phyloP scores from a whole-genome alignment of 2,329 filamentous ascomycete species.

The Ascochyta rabiei region DNA sequence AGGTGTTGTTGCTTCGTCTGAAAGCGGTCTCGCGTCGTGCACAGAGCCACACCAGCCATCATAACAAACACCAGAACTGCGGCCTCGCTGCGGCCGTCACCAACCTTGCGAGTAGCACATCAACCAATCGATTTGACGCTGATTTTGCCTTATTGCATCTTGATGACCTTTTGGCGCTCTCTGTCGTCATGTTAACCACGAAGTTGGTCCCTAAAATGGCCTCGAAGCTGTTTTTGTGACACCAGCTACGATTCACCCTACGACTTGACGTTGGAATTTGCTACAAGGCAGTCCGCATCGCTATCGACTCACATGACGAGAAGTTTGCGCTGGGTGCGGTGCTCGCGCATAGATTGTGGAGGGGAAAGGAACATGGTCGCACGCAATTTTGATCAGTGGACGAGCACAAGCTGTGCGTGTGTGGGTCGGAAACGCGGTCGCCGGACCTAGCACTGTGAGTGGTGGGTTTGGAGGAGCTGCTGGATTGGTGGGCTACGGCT shows the following conservation, averaged over 20 bases:
- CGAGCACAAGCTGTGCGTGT: conserved; percentile 43
- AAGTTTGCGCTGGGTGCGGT: conserved; percentile 47
- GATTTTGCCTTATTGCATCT: conserved; percentile 27
- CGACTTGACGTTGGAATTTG: conserved; percentile 49
- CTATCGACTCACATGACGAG: conserved; percentile 48
- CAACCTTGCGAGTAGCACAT: conserved; percentile 40
- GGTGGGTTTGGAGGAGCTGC: conserved; percentile 24
- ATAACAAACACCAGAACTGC: conserved; percentile 42
- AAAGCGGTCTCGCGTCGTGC: conserved; percentile 37
- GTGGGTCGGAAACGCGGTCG: conserved; percentile 43
- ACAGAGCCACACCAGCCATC: conserved; percentile 41
- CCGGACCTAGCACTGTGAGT: conserved; percentile 31
- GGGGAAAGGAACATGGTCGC: conserved; percentile 39
- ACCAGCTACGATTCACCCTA: conserved; percentile 18
- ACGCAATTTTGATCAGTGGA: conserved; percentile 50
- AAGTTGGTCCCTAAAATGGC: conserved; percentile 27
- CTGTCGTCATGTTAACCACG: conserved; percentile 25
- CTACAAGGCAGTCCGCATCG: conserved; percentile 46
- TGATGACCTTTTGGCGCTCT: conserved; percentile 25
- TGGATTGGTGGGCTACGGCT: conserved; percentile 33
- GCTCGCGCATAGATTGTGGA: conserved; percentile 42
- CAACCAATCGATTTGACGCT: conserved; percentile 37
- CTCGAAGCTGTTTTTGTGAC: conserved; percentile 12
- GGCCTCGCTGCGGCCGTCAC: conserved; percentile 38
- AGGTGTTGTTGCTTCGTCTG: conserved; percentile 39